Evolutionary conservation across 148 eudicot species (phyloP).

Genomic region (Silene latifolia): DNA sequence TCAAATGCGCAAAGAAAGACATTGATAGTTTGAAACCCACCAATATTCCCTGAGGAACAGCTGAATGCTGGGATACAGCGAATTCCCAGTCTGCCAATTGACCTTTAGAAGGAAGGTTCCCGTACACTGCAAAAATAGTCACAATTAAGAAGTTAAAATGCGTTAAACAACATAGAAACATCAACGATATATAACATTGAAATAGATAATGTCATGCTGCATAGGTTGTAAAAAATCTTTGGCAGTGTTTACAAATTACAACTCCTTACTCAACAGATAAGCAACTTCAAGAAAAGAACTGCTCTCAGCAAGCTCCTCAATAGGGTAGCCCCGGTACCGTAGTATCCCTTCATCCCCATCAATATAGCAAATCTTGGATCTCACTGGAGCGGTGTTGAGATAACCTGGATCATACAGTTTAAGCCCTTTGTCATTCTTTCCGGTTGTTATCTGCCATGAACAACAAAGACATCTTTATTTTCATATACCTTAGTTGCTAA

Average conservation of each 20-base stretch:
- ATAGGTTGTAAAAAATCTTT: constrained; percentile 1
- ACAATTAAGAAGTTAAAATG: background rate
- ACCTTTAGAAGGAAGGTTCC: constrained; percentile 75
- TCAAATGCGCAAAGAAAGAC: background rate
- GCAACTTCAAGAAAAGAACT: constrained; percentile 94
- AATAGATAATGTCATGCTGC: background rate
- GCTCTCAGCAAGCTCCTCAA: constrained; percentile 92
- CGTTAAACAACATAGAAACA: background rate
- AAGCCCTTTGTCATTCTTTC: constrained; percentile 88
- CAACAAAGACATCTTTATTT: background rate
- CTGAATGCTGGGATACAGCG: constrained; percentile 91
- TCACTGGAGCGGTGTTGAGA: constrained; percentile 95
- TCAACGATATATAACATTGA: background rate
- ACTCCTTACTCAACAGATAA: constrained; percentile 79
- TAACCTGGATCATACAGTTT: constrained; percentile 97
- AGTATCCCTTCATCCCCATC: constrained; percentile 99
- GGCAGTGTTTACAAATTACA: background rate
- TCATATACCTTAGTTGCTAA: background rate
- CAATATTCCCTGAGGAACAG: constrained; percentile 94
- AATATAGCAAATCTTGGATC: constrained; percentile 90
- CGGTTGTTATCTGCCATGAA: constrained; percentile 68
- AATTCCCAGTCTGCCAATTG: constrained; percentile 97
- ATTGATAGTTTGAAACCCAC: constrained; percentile 39
- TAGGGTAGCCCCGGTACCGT: constrained; percentile 92
- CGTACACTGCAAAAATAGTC: constrained; percentile 63